These are phyloP conservation scores for Tuber magnatum DNA, from an alignment of 495 filamentous ascomycete species.

Conservation along the genomic window DNA sequence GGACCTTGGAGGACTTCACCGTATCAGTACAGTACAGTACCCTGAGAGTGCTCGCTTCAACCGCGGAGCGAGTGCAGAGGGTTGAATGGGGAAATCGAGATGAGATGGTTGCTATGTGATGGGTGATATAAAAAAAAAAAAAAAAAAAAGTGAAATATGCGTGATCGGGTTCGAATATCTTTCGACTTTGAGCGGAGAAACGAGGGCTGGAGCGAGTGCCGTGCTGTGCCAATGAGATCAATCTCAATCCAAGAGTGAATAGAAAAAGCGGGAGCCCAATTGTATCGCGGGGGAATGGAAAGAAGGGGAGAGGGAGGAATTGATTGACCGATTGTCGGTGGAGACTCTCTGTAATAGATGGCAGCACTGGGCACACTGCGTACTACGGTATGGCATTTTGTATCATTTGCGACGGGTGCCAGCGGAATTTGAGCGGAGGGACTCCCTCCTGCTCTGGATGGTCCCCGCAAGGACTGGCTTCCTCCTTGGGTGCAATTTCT, in stretches of 20 bases:
- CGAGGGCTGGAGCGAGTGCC: neutral
- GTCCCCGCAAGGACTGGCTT: constrained; percentile 23
- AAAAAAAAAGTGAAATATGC: neutral
- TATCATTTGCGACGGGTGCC: constrained; percentile 20
- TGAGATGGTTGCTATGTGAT: neutral
- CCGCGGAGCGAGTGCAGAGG: neutral
- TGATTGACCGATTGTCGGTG: neutral
- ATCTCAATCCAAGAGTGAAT: neutral
- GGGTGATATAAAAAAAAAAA: neutral
- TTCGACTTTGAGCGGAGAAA: neutral
- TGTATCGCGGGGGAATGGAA: neutral
- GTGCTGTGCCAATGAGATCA: neutral
- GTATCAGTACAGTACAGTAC: too few relatives aligned
- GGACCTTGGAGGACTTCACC: neutral
- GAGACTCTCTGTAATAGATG: neutral
- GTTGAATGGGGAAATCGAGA: neutral
- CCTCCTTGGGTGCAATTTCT: constrained; percentile 13
- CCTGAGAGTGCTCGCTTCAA: neutral
- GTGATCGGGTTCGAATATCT: neutral
- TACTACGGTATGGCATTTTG: constrained; percentile 10
- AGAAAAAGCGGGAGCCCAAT: neutral
- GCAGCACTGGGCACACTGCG: constrained; percentile 10
- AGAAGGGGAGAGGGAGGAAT: neutral
- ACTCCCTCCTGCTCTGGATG: neutral
- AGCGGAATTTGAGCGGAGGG: constrained; percentile 18